phyloP scores from a whole-genome alignment of 2,329 filamentous ascomycete genomes.

The Botryotinia globosa region DNA sequence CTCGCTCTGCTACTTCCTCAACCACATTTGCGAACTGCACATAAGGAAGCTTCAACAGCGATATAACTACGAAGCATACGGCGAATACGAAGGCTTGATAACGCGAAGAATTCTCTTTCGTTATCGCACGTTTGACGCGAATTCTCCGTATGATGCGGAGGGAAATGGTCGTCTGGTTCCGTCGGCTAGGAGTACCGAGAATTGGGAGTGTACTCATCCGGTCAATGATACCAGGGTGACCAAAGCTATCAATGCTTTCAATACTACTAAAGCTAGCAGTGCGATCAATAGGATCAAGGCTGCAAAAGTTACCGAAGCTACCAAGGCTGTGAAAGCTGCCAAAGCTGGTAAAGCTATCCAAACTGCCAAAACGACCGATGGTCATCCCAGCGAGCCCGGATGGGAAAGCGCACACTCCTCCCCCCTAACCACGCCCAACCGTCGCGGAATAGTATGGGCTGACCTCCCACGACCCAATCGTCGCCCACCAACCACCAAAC shows the following conservation, averaged over 20 bases:
- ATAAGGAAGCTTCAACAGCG: background rate
- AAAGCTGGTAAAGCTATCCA: background rate
- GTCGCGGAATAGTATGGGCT: fast-evolving
- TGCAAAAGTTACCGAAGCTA: too few species aligned
- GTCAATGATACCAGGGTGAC: background rate
- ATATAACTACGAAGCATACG: background rate
- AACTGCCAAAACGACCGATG: too few species aligned
- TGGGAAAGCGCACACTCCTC: background rate
- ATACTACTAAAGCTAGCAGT: background rate
- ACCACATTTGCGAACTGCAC: background rate
- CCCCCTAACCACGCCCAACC: background rate
- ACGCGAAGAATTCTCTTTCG: background rate
- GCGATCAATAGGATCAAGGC: too few species aligned
- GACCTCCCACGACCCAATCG: background rate
- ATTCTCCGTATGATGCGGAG: background rate
- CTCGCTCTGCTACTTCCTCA: background rate
- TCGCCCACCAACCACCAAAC: fast-evolving
- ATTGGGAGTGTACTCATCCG: background rate
- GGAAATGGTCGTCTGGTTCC: background rate
- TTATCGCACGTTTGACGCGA: background rate
- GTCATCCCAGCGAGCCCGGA: background rate
- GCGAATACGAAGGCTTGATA: background rate
- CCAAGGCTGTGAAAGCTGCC: fast-evolving
- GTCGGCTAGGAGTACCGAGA: background rate
- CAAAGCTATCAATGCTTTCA: background rate